Evolutionary conservation across 192 early-diverging fungal species (phyloP), one percentile per base, ranked within the genome.

Genomic region (Podochytrium sp.): DNA sequence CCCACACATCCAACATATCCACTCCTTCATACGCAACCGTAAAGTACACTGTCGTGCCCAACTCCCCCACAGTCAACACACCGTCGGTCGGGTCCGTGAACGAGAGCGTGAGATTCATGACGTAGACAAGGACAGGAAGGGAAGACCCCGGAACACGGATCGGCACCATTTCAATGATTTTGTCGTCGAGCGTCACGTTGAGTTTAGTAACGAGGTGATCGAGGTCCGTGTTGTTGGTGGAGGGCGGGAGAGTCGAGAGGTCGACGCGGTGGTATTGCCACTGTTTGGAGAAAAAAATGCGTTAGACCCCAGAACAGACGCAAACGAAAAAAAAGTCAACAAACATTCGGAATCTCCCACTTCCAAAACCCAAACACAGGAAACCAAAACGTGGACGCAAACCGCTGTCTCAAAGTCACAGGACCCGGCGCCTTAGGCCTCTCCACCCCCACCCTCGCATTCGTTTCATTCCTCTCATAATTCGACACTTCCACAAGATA

Each of bases 271-370:
- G 18, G 56, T 71, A 71, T 30, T 57, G 39, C 69, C 69, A 71
- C 63, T 65, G 14, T 40, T 55, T 55, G 5, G n/a, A n/a, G n/a
- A n/a, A 57, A 57, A 23, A 29, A 23, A 23, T 29, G 10, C 29
- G 12, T 49, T 49, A 14, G 47, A 49, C 12, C 12, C 47, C 12
- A 49, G n/a, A 49, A 12, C 12, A n/a, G n/a, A 49, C 12, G 12
- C 12, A 49, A 49, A 49, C 12, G 12, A 49, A 49, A 49, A 12
- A 49, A 12, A 49, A 14, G 20, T 47, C 10, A 14, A 47, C n/a
- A 47, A 14, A 47, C n/a, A 47, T 47, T 71, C 12, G 69, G 69
- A 59, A 60, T 71, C 14, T 71, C 35, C 55, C 57, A 71, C 30
- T 71, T 71, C 35, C 57, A 59, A 27, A 59, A 71, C 1, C 20